A percentile compares a stretch with the other conserved stretches of the same genome.
Conservation (phyloP, 768 basidiomycete species). For the Pholiota conissans region DNA sequence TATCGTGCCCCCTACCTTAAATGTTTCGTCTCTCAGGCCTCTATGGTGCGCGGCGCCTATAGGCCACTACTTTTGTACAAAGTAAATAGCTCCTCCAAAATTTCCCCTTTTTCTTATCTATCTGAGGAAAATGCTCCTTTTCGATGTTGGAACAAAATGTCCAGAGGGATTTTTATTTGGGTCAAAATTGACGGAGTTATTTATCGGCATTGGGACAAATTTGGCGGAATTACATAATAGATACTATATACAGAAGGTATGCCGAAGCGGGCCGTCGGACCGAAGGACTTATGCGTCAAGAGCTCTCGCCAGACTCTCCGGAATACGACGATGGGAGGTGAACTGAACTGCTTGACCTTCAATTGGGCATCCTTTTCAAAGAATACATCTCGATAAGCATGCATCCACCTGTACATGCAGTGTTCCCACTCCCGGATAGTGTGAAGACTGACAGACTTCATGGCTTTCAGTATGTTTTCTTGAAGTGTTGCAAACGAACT, state of each 20-base stretch:
- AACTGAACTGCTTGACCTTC: constrained; percentile 31
- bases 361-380: constrained; percentile 27
- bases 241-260: constrained; percentile 5
- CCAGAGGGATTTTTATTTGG: constrained; percentile 19
- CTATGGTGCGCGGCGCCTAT: constrained; percentile 1
- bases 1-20: too few species aligned
- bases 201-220: constrained; percentile 2
- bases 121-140: constrained; percentile 17
- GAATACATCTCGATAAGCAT: constrained; percentile 30
- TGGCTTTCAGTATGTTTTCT: constrained; percentile 24
- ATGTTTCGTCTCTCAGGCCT: too few species aligned
- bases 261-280: background rate
- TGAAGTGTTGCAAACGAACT: too few species aligned
- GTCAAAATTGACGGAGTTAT: constrained; percentile 20
- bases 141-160: constrained; percentile 7
- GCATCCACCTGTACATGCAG: constrained; percentile 28
- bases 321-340: constrained; percentile 25
- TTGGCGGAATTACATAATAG: constrained; percentile 13
- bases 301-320: constrained; percentile 13
- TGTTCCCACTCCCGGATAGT: constrained; percentile 36
- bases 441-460: constrained; percentile 21
- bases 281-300: constrained; percentile 6
- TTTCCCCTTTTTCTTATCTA: constrained; percentile 8
- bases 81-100: background rate
- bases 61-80: constrained; percentile 7